phyloP scores from a whole-genome alignment of 345 rosid species.

The Eucalyptus grandis region DNA sequence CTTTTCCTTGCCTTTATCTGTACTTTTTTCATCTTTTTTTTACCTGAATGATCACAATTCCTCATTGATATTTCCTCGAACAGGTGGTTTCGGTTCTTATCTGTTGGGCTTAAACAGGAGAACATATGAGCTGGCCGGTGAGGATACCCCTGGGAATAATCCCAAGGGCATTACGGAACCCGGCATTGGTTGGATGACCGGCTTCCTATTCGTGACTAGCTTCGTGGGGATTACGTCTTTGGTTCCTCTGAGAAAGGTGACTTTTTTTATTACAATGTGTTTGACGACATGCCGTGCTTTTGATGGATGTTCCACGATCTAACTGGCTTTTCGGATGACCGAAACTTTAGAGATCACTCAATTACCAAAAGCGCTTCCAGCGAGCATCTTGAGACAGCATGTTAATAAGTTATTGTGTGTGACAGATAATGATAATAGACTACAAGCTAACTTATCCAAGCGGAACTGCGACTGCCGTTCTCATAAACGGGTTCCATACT shows the following conservation, averaged over 20 bases:
- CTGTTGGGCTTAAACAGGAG: constrained; percentile 60
- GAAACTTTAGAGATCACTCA: too few species aligned
- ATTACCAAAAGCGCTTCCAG: background rate
- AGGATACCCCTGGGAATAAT: constrained; percentile 52
- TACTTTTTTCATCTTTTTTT: background rate
- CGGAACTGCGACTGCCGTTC: constrained; percentile 46
- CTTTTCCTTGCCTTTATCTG: background rate
- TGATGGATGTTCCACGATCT: background rate
- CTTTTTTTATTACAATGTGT: background rate
- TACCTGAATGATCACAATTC: background rate
- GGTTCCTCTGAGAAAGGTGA: constrained; percentile 43
- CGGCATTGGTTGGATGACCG: constrained; percentile 46
- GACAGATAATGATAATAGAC: constrained; percentile 38
- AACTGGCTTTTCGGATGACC: background rate
- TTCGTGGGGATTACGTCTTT: constrained; percentile 34
- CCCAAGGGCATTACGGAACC: constrained; percentile 72
- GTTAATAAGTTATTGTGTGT: background rate
- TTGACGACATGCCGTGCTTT: background rate
- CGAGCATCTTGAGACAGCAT: background rate
- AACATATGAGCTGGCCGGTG: constrained; percentile 63
- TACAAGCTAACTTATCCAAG: constrained; percentile 36
- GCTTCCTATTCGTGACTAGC: constrained; percentile 28
- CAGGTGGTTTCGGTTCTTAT: constrained; percentile 97
- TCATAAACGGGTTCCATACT: constrained; percentile 40
- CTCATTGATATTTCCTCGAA: background rate